These are phyloP conservation scores for Calonectria crousiana DNA, from an alignment of 2,329 filamentous ascomycete genomes.

Conservation along the genomic window DNA sequence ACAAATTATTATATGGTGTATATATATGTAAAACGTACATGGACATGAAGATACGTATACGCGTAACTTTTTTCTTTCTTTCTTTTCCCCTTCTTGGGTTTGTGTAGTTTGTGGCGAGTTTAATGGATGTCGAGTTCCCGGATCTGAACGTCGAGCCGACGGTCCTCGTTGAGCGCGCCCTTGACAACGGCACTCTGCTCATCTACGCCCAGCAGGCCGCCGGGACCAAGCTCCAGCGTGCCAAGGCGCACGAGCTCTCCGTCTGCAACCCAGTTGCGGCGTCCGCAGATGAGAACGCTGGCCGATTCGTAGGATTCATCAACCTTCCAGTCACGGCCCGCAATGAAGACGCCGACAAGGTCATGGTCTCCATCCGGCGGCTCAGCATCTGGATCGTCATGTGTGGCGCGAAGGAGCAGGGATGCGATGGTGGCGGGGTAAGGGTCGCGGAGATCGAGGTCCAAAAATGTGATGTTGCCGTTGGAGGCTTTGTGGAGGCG, in stretches of 20 bases:
- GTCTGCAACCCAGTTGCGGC: slow-evolving; percentile 42
- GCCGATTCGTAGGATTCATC: slow-evolving; percentile 43
- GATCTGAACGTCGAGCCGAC: slow-evolving; percentile 44
- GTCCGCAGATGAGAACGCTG: slow-evolving; percentile 47
- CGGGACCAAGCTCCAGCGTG: slow-evolving; percentile 43
- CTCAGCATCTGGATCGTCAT: slow-evolving; percentile 31
- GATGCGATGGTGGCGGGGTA: slow-evolving; percentile 35
- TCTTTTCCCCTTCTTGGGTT: not conserved
- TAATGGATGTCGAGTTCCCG: slow-evolving; percentile 53
- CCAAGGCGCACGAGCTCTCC: slow-evolving; percentile 49
- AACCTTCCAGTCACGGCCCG: slow-evolving; percentile 47
- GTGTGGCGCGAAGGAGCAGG: slow-evolving; percentile 36
- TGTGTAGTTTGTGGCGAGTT: slow-evolving; percentile 10
- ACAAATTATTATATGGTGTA: slow-evolving; percentile 33
- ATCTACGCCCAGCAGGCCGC: slow-evolving; percentile 42
- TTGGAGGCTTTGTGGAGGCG: slow-evolving; percentile 36
- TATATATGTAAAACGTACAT: slow-evolving; percentile 30
- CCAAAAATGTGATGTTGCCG: slow-evolving; percentile 33
- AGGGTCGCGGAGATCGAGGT: slow-evolving; percentile 38
- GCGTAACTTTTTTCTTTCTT: slow-evolving; percentile 9
- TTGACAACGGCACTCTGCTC: slow-evolving; percentile 44
- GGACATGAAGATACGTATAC: slow-evolving; percentile 26
- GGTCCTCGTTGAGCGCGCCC: slow-evolving; percentile 43
- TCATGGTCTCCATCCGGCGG: slow-evolving; percentile 40
- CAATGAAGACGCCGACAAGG: slow-evolving; percentile 45